phyloP scores from a whole-genome alignment of 257 asterid genomes.

The Plantago ovata region DNA sequence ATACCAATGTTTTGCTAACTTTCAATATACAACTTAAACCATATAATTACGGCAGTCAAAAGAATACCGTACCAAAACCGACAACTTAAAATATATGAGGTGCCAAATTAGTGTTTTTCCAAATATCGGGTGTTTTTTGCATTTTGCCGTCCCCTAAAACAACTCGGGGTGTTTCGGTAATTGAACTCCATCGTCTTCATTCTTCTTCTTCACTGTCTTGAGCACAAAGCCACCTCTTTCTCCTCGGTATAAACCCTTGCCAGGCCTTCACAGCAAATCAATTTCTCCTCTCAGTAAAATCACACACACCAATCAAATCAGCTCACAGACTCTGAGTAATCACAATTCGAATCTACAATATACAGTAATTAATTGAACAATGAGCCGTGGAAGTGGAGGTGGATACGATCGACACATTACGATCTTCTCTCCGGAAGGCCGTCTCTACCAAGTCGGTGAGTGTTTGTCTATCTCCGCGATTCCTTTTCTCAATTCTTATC shows the following conservation, averaged over 20 bases:
- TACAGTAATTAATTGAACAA: constrained; percentile 21
- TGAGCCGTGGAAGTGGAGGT: constrained; percentile 99
- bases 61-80: too few relatives aligned
- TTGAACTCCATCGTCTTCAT: neutral
- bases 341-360: neutral
- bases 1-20: too few relatives aligned
- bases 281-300: constrained; percentile 1
- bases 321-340: too few relatives aligned
- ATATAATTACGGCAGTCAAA: too few relatives aligned
- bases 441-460: constrained; percentile 95
- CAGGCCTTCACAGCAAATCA: neutral
- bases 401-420: constrained; percentile 99
- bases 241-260: constrained; percentile 15
- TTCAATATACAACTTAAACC: too few relatives aligned
- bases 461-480: neutral
- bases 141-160: too few relatives aligned
- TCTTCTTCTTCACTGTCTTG: constrained; percentile 34
- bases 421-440: constrained; percentile 99
- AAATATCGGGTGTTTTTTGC: too few relatives aligned
- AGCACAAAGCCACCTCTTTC: constrained; percentile 32
- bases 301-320: constrained; percentile 13
- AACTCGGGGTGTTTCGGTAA: constrained; percentile 29
- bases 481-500: neutral
- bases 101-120: too few relatives aligned
- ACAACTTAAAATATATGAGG: too few relatives aligned